Evolutionary conservation across 2,329 filamentous ascomycete species (phyloP), one percentile per base, ranked within the genome.

Genomic region (Aspergillus sp.): DNA sequence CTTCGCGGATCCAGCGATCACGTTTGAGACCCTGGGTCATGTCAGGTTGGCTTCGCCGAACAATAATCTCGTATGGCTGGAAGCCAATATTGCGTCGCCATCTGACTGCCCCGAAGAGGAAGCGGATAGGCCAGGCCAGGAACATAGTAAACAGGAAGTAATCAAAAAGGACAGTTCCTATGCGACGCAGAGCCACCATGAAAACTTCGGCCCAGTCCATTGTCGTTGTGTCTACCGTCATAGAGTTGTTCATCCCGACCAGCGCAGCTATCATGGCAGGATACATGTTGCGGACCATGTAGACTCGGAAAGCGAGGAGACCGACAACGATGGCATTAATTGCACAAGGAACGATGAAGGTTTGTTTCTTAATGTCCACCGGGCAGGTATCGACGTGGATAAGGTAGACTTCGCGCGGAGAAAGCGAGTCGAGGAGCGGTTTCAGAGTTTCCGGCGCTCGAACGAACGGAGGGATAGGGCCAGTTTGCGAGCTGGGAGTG

Each of bases 1-100:
- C 80, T 57, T 88, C 83, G 6, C 72, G 70, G 27, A 77, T 75
- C 75, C 75, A 77, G 32, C 68, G 67, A 49, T 79, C 75, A 59
- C 85, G 75, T 63, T 85, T 70, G 54, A 90, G 81, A 17, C 81
- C 78, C 23, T 80, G 77, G 64, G 88, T 88, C 91, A 92, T 96
- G 57, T 83, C 83, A 60, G 89, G 67, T 47, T 74, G 83, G 72
- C 90, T 93, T 59, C 89, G 85, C 25, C 93, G 85, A 36, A 96
- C 89, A 63, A 96, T 88, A 52, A 96, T 83, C 80, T 97, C 94
- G 65, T 86, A 82, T 49, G 88, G 82, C n/a, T 85, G 83, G 75
- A 96, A 96, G 6, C 93, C 91, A 38, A 93, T 78, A 30, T 75
- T 81, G 76, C 85, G 86, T 52, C 93, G 86, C 92, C 93, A 97